phyloP scores from a whole-genome alignment of 1,284 basidiomycete species.

The Leccinum cinnamomeum region DNA sequence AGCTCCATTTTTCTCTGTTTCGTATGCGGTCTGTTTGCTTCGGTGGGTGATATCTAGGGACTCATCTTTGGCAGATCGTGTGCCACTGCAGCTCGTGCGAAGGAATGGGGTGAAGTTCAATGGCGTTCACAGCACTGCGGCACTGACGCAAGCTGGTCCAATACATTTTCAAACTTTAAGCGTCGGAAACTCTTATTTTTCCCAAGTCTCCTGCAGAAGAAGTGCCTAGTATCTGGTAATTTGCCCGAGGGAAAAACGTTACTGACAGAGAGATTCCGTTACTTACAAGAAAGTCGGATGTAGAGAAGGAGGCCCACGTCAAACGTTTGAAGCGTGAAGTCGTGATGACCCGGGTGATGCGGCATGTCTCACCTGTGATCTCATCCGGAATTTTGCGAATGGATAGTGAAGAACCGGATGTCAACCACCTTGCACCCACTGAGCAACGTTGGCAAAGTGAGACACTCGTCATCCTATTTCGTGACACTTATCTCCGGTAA shows the following conservation, averaged over 20 bases:
- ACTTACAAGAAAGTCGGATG: slow-evolving; percentile 9
- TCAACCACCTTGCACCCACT: background rate
- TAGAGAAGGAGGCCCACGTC: background rate
- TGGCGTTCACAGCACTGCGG: slow-evolving; percentile 2
- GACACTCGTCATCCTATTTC: slow-evolving; percentile 15
- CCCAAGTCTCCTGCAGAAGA: background rate
- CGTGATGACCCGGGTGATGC: background rate
- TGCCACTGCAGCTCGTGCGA: background rate
- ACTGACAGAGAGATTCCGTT: background rate
- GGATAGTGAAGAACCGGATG: background rate
- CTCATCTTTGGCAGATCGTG: background rate
- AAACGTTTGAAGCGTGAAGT: slow-evolving; percentile 1
- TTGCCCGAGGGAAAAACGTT: background rate
- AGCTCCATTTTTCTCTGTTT: background rate
- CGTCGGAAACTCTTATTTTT: background rate
- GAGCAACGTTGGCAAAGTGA: slow-evolving; percentile 14
- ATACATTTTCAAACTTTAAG: slow-evolving; percentile 4
- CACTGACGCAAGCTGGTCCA: background rate
- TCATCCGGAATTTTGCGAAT: slow-evolving; percentile 2
- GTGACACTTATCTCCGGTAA: slow-evolving; percentile 11
- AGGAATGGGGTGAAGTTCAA: background rate
- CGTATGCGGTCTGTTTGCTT: background rate
- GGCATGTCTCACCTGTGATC: slow-evolving; percentile 15
- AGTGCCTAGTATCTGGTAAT: background rate
- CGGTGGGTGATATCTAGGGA: background rate